These are phyloP conservation scores for Chalciporus chontae DNA, from an alignment of 768 basidiomycete species.

Conservation along the genomic window DNA sequence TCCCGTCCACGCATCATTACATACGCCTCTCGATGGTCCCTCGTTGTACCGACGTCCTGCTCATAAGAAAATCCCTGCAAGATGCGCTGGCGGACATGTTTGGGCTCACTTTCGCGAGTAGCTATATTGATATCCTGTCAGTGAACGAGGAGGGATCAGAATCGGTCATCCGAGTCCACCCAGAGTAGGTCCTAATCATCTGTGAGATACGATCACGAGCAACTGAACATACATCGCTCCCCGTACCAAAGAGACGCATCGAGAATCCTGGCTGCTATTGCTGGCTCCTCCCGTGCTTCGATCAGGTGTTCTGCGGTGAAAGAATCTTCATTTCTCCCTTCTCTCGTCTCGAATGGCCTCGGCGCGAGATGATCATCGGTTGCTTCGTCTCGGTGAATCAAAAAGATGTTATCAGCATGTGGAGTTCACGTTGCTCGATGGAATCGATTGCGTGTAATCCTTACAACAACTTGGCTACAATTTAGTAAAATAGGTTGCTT, in stretches of 20 bases:
- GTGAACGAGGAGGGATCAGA: slow-evolving; percentile 28
- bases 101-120: slow-evolving; percentile 48
- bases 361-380: neutral
- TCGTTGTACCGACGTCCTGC: slow-evolving; percentile 38
- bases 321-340: slow-evolving; percentile 31
- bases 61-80: slow-evolving; percentile 52
- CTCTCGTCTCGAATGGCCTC: slow-evolving; percentile 18
- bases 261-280: slow-evolving; percentile 25
- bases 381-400: too few relatives aligned
- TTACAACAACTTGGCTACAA: neutral
- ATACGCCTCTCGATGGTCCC: slow-evolving; percentile 21
- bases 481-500: neutral
- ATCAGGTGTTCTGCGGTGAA: slow-evolving; percentile 22
- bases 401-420: too few relatives aligned
- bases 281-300: slow-evolving; percentile 21
- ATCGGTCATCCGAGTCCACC: slow-evolving; percentile 20
- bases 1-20: slow-evolving; percentile 23
- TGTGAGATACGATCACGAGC: too few relatives aligned
- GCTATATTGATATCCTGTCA: slow-evolving; percentile 60
- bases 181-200: slow-evolving; percentile 12
- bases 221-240: neutral
- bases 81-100: slow-evolving; percentile 53
- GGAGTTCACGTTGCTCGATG: too few relatives aligned
- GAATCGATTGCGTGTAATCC: neutral
- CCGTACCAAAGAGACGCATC: slow-evolving; percentile 20